Evolutionary conservation across 1,139 yeast species (phyloP).

Genomic region (Magnusiomyces starmeri): DNA sequence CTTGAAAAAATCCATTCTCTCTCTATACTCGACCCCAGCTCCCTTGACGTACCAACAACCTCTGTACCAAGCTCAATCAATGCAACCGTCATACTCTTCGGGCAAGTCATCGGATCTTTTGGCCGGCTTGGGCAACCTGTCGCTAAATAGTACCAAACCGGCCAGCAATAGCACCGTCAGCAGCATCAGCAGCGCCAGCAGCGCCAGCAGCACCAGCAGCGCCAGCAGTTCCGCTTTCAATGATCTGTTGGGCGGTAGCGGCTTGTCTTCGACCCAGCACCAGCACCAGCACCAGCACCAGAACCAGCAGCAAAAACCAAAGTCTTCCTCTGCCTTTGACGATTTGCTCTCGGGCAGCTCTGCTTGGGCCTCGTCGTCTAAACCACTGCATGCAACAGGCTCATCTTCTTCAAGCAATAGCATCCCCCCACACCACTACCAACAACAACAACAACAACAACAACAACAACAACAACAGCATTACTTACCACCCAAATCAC

Average conservation of each 20-base stretch:
- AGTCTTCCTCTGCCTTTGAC: slow-evolving; percentile 13
- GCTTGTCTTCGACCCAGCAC: slow-evolving; percentile 17
- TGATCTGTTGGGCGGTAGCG: not conserved
- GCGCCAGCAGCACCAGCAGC: no score
- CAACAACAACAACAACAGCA: slow-evolving; percentile 3
- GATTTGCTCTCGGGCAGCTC: slow-evolving; percentile 32
- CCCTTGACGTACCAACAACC: slow-evolving; percentile 7
- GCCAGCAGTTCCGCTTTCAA: not conserved
- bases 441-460: slow-evolving; percentile 6
- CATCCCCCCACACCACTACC: not conserved
- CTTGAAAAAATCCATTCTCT: slow-evolving; percentile 80
- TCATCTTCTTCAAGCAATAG: not conserved
- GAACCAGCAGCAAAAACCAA: slow-evolving; percentile 8
- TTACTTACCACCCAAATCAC: slow-evolving; percentile 8
- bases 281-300: slow-evolving; percentile 35
- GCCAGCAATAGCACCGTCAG: no score
- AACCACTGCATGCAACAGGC: slow-evolving; percentile 8
- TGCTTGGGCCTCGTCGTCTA: slow-evolving; percentile 28
- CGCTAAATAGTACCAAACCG: no score
- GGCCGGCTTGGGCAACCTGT: not conserved
- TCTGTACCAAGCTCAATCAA: slow-evolving; percentile 3
- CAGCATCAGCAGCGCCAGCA: no score
- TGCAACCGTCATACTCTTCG: no score
- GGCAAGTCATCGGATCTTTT: slow-evolving; percentile 1
- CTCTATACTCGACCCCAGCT: slow-evolving; percentile 71